A percentile compares a stretch with the other conserved stretches of the same genome.
phyloP scores from a whole-genome alignment of 768 basidiomycete species.

The Hypsizygus marmoreus region DNA sequence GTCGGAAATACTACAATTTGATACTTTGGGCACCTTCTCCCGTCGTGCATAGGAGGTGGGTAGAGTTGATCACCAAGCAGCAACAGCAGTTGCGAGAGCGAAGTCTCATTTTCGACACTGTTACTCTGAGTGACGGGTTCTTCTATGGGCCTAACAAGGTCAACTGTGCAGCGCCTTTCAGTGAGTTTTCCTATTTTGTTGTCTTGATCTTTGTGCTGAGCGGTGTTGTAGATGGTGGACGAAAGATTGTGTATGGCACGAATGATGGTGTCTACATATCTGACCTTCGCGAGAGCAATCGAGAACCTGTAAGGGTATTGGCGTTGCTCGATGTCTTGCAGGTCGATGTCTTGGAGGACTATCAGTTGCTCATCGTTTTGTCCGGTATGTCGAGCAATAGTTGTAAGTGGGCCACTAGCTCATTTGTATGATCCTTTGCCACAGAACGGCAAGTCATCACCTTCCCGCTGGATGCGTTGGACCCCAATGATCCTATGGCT shows the following conservation, averaged over 20 bases:
- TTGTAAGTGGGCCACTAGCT: neutral
- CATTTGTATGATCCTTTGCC: conserved; percentile 4
- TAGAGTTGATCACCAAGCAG: conserved; percentile 88
- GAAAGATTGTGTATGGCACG: conserved; percentile 93
- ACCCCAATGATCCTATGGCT: conserved; percentile 85
- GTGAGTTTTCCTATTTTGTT: conserved; percentile 54
- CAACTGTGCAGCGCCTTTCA: conserved; percentile 85
- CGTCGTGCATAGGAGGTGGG: conserved; percentile 88
- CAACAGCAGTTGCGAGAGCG: conserved; percentile 83
- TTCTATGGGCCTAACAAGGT: conserved; percentile 85
- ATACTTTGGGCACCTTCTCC: conserved; percentile 90
- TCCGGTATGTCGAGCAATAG: conserved; percentile 62
- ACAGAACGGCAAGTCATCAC: conserved; percentile 94
- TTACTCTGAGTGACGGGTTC: conserved; percentile 84
- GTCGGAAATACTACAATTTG: conserved; percentile 88
- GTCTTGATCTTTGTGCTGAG: conserved; percentile 6
- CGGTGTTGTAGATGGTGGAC: conserved; percentile 62
- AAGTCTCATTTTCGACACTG: conserved; percentile 84
- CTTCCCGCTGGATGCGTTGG: conserved; percentile 91
- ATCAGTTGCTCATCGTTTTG: conserved; percentile 95
- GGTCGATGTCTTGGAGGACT: conserved; percentile 95
- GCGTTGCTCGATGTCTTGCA: conserved; percentile 88
- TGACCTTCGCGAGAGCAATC: conserved; percentile 73
- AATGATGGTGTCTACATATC: conserved; percentile 97
- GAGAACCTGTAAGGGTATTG: conserved; percentile 88